Evolutionary conservation across 1,284 basidiomycete genomes (phyloP).

Genomic region (Athelia sp.): DNA sequence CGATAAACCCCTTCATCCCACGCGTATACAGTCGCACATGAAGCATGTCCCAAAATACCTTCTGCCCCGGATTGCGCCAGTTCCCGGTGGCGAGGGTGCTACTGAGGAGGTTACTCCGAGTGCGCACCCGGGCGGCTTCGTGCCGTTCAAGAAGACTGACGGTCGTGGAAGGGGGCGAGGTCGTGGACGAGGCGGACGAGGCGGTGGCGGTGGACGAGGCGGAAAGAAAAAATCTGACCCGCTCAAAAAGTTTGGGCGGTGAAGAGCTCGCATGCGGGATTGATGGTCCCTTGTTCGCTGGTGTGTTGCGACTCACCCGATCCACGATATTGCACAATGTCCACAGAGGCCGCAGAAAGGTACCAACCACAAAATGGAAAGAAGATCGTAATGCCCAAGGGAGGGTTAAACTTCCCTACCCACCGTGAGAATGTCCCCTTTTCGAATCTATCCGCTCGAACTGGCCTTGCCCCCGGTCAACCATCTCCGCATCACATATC

Average conservation of each 20-base stretch:
- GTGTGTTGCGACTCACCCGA: too few relatives aligned
- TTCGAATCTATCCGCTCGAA: too few relatives aligned
- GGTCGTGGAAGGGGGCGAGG: conserved; percentile 47
- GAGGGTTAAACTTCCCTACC: too few relatives aligned
- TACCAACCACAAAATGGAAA: too few relatives aligned
- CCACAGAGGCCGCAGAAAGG: too few relatives aligned
- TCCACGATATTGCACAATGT: too few relatives aligned
- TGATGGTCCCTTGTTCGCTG: too few relatives aligned
- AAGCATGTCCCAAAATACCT: conserved; percentile 96
- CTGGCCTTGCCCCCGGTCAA: too few relatives aligned
- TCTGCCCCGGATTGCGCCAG: conserved; percentile 75
- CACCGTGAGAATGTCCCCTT: too few relatives aligned
- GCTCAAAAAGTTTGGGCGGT: conserved; percentile 65
- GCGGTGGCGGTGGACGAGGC: conserved; percentile 36
- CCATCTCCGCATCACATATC: too few relatives aligned
- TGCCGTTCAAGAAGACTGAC: conserved; percentile 64
- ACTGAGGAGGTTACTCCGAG: not conserved
- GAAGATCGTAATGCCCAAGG: too few relatives aligned
- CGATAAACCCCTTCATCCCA: conserved; percentile 90
- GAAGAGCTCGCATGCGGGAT: conserved; percentile 7
- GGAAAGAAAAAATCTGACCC: conserved; percentile 71
- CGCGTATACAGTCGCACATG: conserved; percentile 87
- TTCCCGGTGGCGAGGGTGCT: conserved; percentile 22
- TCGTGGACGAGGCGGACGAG: conserved; percentile 33
- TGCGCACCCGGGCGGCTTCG: conserved; percentile 43